phyloP scores from a whole-genome alignment of 306 rosid species.

The Pachyrhizus erosus region DNA sequence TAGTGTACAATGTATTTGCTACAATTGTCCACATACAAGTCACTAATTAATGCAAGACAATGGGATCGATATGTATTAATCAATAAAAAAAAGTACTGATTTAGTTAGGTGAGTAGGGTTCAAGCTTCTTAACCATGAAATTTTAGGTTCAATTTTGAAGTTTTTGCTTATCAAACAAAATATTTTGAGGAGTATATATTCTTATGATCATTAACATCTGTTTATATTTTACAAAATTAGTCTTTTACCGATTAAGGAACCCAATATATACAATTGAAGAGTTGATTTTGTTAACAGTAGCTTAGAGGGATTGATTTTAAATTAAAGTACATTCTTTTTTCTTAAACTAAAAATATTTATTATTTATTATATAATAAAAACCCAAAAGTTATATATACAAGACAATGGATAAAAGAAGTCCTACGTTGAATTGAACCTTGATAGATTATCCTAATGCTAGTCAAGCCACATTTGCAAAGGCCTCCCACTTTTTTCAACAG shows the following conservation, averaged over 20 bases:
- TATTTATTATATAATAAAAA: no score
- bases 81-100: no score
- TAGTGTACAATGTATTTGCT: slow-evolving; percentile 13
- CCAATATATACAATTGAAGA: neutral
- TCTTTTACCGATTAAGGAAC: neutral
- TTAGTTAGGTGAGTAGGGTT: neutral
- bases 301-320: neutral
- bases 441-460: neutral
- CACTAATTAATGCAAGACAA: slow-evolving; percentile 8
- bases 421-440: neutral
- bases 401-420: neutral
- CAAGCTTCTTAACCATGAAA: neutral
- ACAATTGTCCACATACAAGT: neutral
- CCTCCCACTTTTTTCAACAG: neutral
- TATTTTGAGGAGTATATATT: no score
- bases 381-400: neutral
- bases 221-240: neutral
- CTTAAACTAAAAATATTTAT: no score
- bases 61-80: neutral
- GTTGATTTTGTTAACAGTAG: neutral
- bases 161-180: neutral
- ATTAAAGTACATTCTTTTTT: no score
- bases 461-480: neutral
- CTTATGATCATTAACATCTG: neutral
- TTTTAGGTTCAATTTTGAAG: neutral